Conservation (phyloP, 2,329 filamentous ascomycete genomes). For the Chalaropsis ovoidea region DNA sequence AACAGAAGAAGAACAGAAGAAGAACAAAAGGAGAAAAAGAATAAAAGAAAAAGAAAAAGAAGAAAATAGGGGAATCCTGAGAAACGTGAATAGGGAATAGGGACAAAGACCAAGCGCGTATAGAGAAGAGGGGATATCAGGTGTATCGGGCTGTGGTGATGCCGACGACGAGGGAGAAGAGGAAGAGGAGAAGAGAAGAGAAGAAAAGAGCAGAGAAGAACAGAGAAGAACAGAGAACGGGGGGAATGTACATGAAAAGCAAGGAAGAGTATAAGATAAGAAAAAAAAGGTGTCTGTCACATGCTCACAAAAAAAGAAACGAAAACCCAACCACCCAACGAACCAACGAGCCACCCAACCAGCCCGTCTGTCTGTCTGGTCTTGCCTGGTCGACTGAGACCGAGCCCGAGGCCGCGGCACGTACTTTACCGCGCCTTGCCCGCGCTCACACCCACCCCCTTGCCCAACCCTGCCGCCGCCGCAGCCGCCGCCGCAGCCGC, state of each 20-base stretch:
- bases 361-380: too few relatives aligned
- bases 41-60: conserved; percentile 1
- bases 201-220: conserved; percentile 8
- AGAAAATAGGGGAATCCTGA: neutral
- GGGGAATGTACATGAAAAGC: conserved; percentile 5
- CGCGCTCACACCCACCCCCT: conserved; percentile 2
- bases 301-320: conserved; percentile 11
- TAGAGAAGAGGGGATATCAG: neutral
- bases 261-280: neutral
- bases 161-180: neutral
- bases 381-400: too few relatives aligned
- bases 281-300: neutral
- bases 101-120: neutral
- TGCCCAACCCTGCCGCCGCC: neutral
- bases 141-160: too few relatives aligned
- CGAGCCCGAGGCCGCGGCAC: too few relatives aligned
- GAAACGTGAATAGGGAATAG: neutral
- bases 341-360: neutral
- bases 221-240: neutral
- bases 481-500: neutral
- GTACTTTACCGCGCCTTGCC: neutral
- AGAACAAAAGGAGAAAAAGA: neutral
- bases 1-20: neutral
- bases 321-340: neutral
- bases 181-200: neutral